Percentiles rank a stretch among this genome's conserved stretches.
phyloP scores from a whole-genome alignment of 768 basidiomycete genomes.

The Tricholoma furcatifolium region DNA sequence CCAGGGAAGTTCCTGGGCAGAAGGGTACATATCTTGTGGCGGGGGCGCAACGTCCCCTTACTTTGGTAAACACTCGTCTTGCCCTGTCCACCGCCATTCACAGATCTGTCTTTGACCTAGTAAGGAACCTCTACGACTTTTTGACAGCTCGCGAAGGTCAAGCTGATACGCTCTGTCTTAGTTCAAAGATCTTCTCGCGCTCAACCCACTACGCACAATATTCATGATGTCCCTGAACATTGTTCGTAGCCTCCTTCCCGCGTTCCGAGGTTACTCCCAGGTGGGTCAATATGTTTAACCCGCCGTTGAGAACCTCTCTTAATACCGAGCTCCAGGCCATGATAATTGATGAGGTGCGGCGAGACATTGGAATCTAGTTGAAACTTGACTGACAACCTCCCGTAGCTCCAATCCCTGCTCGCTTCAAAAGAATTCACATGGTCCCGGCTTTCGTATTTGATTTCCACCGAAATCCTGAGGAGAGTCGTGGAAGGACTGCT shows the following conservation, averaged over 20 bases:
- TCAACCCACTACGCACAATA: slow-evolving; percentile 70
- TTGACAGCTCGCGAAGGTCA: neutral
- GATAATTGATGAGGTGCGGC: slow-evolving; percentile 78
- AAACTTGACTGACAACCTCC: slow-evolving; percentile 13
- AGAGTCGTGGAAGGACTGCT: slow-evolving; percentile 63
- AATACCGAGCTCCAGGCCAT: slow-evolving; percentile 45
- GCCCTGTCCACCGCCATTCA: slow-evolving; percentile 52
- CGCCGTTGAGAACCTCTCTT: slow-evolving; percentile 16
- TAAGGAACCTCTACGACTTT: slow-evolving; percentile 24
- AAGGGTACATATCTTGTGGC: slow-evolving; percentile 51
- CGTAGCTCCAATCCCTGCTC: slow-evolving; percentile 67
- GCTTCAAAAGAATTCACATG: slow-evolving; percentile 73
- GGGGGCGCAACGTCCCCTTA: slow-evolving; percentile 69
- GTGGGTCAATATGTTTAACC: slow-evolving; percentile 27
- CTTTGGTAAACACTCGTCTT: slow-evolving; percentile 50
- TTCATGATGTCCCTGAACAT: slow-evolving; percentile 72
- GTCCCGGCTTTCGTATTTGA: slow-evolving; percentile 56
- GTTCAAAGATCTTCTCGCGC: slow-evolving; percentile 41
- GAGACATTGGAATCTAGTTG: slow-evolving; percentile 15
- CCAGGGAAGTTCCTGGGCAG: slow-evolving; percentile 48
- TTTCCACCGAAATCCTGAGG: slow-evolving; percentile 62
- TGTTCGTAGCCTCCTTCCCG: slow-evolving; percentile 73
- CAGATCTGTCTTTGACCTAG: slow-evolving; percentile 54
- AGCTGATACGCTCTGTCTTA: slow-evolving; percentile 20
- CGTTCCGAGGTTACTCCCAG: slow-evolving; percentile 83